Evolutionary conservation across 208 protist species (phyloP).

Genomic region (Crithidia sp.): DNA sequence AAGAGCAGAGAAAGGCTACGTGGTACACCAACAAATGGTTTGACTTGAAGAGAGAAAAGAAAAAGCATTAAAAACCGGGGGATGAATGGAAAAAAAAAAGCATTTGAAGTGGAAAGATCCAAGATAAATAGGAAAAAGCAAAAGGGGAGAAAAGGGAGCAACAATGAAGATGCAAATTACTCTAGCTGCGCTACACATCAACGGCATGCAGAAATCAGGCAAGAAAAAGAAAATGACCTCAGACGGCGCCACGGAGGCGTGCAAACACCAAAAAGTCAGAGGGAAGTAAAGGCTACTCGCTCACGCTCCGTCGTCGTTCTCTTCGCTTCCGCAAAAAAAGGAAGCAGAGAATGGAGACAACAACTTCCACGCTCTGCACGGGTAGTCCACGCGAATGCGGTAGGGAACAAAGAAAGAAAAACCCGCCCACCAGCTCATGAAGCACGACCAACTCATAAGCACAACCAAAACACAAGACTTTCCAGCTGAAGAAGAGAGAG

Average conservation of each 20-base stretch:
- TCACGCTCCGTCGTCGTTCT: too few relatives aligned
- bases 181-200: too few relatives aligned
- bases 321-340: neutral
- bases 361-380: neutral
- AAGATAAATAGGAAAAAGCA: constrained; percentile 6
- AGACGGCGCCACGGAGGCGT: too few relatives aligned
- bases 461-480: neutral
- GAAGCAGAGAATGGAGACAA: neutral
- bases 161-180: neutral
- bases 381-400: neutral
- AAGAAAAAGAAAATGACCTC: neutral
- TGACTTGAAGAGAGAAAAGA: too few relatives aligned
- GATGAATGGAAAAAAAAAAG: too few relatives aligned
- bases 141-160: constrained; percentile 5
- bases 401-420: neutral
- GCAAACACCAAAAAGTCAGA: neutral
- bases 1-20: neutral
- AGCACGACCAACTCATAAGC: too few relatives aligned
- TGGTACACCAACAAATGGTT: too few relatives aligned
- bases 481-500: neutral
- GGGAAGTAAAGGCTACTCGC: neutral
- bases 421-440: too few relatives aligned
- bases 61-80: too few relatives aligned
- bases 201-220: too few relatives aligned
- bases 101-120: neutral